These are phyloP conservation scores for Clarireedia homoeocarpa DNA, from an alignment of 2,329 filamentous ascomycete genomes.

Conservation along the genomic window DNA sequence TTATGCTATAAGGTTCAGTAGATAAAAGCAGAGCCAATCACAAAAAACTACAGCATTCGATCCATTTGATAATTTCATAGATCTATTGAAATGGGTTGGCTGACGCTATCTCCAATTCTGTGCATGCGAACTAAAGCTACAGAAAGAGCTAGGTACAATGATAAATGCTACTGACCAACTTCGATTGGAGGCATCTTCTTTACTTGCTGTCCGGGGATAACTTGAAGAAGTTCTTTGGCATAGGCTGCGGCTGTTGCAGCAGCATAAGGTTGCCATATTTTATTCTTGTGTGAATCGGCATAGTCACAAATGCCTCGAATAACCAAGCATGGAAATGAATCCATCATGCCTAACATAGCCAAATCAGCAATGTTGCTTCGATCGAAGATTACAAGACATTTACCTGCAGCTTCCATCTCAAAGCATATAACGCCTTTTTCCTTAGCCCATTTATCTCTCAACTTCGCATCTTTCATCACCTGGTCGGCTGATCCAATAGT, in stretches of 20 bases:
- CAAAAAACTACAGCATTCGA: background rate
- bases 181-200: background rate
- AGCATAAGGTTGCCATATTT: slow-evolving; percentile 13
- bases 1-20: background rate
- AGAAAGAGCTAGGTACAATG: background rate
- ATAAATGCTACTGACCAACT: background rate
- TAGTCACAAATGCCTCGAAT: slow-evolving; percentile 15
- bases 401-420: slow-evolving; percentile 12
- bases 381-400: background rate
- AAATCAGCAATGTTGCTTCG: background rate
- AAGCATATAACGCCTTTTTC: slow-evolving; percentile 4
- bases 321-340: slow-evolving; percentile 11
- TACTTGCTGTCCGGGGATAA: background rate
- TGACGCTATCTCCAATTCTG: too few species aligned
- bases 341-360: slow-evolving; percentile 7
- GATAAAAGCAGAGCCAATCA: background rate
- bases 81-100: too few species aligned
- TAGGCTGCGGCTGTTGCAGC: slow-evolving; percentile 12
- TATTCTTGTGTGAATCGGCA: slow-evolving; percentile 14
- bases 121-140: background rate
- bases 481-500: slow-evolving; percentile 8
- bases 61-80: background rate
- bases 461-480: slow-evolving; percentile 7
- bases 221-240: slow-evolving; percentile 9
- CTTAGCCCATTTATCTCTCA: slow-evolving; percentile 1